Evolutionary conservation across 192 early-diverging fungal species (phyloP), one percentile per base, ranked within the genome.

Genomic region (Gorgonomyces haynaldii): DNA sequence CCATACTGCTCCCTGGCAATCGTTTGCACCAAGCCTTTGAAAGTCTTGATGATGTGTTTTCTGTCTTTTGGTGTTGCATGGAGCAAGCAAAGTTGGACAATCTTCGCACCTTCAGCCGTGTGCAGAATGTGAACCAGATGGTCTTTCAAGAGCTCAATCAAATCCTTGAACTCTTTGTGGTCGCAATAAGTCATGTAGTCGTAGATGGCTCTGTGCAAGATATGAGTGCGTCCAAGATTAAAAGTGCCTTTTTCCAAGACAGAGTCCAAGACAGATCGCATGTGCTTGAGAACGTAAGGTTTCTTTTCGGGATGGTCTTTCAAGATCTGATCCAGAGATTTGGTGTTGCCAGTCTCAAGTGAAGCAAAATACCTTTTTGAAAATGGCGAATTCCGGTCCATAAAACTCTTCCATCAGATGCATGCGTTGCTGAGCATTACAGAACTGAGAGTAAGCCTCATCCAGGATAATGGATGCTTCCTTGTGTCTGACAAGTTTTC

Each of bases 1-100:
- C 90, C 93, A 56, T 89, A 83, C 70, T 92, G 88, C 55, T 97
- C 93, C 42, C 60, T 65, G 53, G 81, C 75, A 53, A 97, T 85
- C 60, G 85, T 85, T 48, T 52, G 42, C 20, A 92, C 60, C 52
- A 76, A 88, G 2, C 78, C 74, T 56, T 88, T 91, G 60, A 97
- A 78, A 16, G 83, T 58, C 60, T 88, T 87, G 47, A 91, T 61
- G 43, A 97, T 91, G 13, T 66, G 66, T 69, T 95, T 95, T 58
- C 90, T 83, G 62, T 93, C 89, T 71, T 94, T 94, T 28, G 86
- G 70, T 16, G 79, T 69, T 7, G 79, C 81, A 57, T 90, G 64
- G 17, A 85, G 61, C 43, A 97, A 45, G 44, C 79, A 86, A 25
- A 83, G 72, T 78, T 89, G 90, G 3, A 80, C 83, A 17, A 85